Percentiles rank a stretch among this genome's conserved stretches.
These are phyloP conservation scores for Amphibolis antarctica DNA, from an alignment of 106 monocot genomes.

Conservation along the genomic window DNA sequence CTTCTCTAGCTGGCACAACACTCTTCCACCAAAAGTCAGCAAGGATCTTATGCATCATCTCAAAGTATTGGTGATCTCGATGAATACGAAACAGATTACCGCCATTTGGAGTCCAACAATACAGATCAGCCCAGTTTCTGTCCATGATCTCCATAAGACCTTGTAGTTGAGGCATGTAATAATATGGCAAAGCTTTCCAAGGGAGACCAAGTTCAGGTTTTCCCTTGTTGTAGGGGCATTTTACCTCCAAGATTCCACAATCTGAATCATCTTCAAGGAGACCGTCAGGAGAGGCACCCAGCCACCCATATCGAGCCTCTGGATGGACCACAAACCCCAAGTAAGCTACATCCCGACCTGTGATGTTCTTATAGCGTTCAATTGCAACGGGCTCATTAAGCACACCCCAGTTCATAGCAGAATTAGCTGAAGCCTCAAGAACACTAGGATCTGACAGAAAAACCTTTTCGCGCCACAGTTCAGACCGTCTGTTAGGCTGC, in stretches of 20 bases:
- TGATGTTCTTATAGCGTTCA: slow-evolving; percentile 70
- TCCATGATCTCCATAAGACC: slow-evolving; percentile 99
- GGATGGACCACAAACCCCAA: slow-evolving; percentile 71
- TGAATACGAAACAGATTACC: slow-evolving; percentile 57
- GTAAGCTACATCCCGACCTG: slow-evolving; percentile 50
- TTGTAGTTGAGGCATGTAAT: slow-evolving; percentile 97
- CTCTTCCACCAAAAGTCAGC: slow-evolving; percentile 76
- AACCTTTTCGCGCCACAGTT: slow-evolving; percentile 84
- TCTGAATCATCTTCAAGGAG: slow-evolving; percentile 35
- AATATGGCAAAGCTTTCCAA: slow-evolving; percentile 71
- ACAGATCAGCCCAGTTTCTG: slow-evolving; percentile 88
- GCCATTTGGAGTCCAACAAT: slow-evolving; percentile 92
- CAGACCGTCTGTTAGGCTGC: slow-evolving; percentile 63
- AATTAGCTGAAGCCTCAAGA: slow-evolving; percentile 31
- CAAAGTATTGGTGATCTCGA: slow-evolving; percentile 62
- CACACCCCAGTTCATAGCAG: slow-evolving; percentile 91
- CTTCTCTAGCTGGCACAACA: slow-evolving; percentile 80
- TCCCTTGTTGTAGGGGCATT: slow-evolving; percentile 95
- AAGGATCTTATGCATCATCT: slow-evolving; percentile 48
- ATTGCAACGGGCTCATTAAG: slow-evolving; percentile 49
- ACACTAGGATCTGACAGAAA: slow-evolving; percentile 23
- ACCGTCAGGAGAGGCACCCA: slow-evolving; percentile 92
- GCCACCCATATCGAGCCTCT: slow-evolving; percentile 56
- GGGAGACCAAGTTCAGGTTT: slow-evolving; percentile 77
- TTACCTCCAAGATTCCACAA: slow-evolving; percentile 85